Percentiles rank a stretch among this genome's conserved stretches.
Evolutionary conservation across 352 stramenopile species (phyloP).

Genomic region (Phytophthora kernoviae): DNA sequence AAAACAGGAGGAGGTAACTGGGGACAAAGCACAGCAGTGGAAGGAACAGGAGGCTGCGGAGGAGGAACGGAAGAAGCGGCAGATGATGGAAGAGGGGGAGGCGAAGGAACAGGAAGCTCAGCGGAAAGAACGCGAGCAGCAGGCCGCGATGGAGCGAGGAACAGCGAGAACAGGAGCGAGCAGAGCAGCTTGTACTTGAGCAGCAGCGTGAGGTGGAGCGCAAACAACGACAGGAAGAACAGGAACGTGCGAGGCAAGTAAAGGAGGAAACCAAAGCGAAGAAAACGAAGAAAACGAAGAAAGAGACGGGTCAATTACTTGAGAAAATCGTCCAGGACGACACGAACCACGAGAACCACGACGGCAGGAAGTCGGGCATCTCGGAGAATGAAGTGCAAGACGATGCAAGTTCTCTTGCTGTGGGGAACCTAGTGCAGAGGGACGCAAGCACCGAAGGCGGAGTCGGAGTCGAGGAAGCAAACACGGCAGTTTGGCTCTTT

Average conservation of each 20-base stretch:
- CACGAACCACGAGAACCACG: slow-evolving; percentile 1
- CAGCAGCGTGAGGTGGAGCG: slow-evolving; percentile 18
- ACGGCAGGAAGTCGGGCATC: neutral
- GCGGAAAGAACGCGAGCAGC: slow-evolving; percentile 29
- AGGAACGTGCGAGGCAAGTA: slow-evolving; percentile 5
- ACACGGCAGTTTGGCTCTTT: slow-evolving; percentile 2
- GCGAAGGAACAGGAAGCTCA: slow-evolving; percentile 30
- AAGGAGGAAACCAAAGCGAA: slow-evolving; percentile 13
- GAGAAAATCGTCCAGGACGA: slow-evolving; percentile 2
- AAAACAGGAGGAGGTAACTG: slow-evolving; percentile 17
- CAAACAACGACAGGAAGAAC: slow-evolving; percentile 19
- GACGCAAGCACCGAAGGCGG: slow-evolving; percentile 8
- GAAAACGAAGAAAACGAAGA: slow-evolving; percentile 19
- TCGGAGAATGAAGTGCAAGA: neutral
- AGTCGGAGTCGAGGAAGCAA: slow-evolving; percentile 22
- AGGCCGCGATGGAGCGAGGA: slow-evolving; percentile 29
- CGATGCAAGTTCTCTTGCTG: slow-evolving; percentile 5
- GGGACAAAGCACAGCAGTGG: slow-evolving; percentile 27
- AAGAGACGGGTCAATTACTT: slow-evolving; percentile 2
- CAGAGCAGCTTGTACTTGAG: slow-evolving; percentile 35
- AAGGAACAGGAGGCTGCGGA: slow-evolving; percentile 38
- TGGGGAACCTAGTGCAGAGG: slow-evolving; percentile 12
- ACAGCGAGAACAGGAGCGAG: slow-evolving; percentile 22
- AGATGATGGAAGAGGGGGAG: slow-evolving; percentile 38
- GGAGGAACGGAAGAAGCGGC: slow-evolving; percentile 37